Evolutionary conservation across 148 eudicot species (phyloP).

Genomic region (Persicaria tinctoria): DNA sequence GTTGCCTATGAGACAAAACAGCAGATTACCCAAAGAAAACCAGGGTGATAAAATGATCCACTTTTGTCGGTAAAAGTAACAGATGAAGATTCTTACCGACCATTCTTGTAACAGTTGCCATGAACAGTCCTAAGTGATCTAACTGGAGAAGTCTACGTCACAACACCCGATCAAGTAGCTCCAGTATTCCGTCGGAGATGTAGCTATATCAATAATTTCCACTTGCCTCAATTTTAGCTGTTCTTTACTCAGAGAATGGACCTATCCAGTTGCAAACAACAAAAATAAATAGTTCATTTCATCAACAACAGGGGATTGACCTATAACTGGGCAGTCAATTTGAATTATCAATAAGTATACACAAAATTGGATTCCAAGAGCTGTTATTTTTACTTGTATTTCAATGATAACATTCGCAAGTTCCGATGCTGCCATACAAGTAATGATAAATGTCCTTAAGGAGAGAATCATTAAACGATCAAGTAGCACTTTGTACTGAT

Average conservation of each 20-base stretch:
- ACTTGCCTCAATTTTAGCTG: constrained; percentile 47
- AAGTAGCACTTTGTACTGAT: neutral
- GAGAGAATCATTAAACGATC: neutral
- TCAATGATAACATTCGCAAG: no score
- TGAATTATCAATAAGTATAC: no score
- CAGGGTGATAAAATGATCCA: neutral
- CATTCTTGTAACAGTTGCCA: constrained; percentile 63
- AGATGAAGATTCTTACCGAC: constrained; percentile 31
- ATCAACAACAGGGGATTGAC: neutral
- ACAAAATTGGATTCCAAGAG: no score
- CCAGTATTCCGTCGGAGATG: constrained; percentile 47
- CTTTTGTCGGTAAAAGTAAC: neutral
- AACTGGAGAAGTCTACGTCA: constrained; percentile 42
- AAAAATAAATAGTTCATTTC: neutral
- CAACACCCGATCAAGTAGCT: constrained; percentile 47
- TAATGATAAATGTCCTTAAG: neutral
- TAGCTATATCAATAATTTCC: constrained; percentile 54
- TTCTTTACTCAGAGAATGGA: constrained; percentile 48
- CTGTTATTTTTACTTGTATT: neutral
- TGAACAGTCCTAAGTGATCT: constrained; percentile 46
- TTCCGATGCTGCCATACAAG: no score
- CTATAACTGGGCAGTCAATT: no score
- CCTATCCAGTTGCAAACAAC: constrained; percentile 20
- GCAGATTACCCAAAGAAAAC: neutral
- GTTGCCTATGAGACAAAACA: neutral